Conservation (phyloP, 441 rosid genomes). For the Adansonia grandidieri region DNA sequence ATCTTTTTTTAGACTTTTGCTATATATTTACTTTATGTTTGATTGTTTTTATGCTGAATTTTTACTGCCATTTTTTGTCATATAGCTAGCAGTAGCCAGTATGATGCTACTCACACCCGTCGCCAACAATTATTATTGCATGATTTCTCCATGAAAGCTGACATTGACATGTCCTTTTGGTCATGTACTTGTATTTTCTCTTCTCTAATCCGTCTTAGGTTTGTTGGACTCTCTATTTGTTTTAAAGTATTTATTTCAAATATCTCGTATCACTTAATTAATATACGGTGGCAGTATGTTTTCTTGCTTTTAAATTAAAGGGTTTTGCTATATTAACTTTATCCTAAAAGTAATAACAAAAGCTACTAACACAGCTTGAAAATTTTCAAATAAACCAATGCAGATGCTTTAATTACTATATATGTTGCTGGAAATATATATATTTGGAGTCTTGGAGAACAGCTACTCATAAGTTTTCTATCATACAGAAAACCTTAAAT, state of each 20-base stretch:
- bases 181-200: neutral
- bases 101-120: slow-evolving; percentile 1
- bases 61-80: slow-evolving; percentile 3
- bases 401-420: neutral
- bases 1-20: neutral
- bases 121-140: neutral
- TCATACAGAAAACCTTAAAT: neutral
- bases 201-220: too few relatives aligned
- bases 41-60: neutral
- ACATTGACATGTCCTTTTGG: neutral
- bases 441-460: neutral
- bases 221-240: too few relatives aligned
- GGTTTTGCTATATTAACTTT: neutral
- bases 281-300: too few relatives aligned
- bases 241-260: too few relatives aligned
- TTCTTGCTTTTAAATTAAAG: neutral
- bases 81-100: neutral
- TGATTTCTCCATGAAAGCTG: slow-evolving; percentile 11
- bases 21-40: neutral
- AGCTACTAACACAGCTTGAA: neutral
- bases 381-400: neutral
- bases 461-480: neutral
- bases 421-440: neutral
- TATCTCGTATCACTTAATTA: too few relatives aligned
- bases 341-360: neutral